Conservation (phyloP, 208 protist genomes). For the Angomonas deanei region DNA sequence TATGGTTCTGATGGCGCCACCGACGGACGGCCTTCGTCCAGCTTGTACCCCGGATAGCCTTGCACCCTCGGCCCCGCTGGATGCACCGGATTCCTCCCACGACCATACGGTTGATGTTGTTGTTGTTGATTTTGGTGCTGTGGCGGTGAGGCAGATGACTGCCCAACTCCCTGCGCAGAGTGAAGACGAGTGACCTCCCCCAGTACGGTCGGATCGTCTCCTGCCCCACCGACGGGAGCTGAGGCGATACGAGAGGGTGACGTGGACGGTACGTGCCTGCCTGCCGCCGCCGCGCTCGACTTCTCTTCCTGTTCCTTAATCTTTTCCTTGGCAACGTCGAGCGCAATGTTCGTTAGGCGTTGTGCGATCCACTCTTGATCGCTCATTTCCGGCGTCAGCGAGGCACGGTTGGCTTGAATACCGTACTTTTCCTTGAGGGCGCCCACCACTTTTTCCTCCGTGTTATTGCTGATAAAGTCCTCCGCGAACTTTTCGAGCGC, state of each 20-base stretch:
- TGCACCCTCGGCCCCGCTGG: too few relatives aligned
- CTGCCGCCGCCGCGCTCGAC: not conserved
- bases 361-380: conserved; percentile 25
- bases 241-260: too few relatives aligned
- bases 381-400: conserved; percentile 13
- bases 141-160: too few relatives aligned
- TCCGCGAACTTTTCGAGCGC: not conserved
- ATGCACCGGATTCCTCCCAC: too few relatives aligned
- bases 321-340: conserved; percentile 16
- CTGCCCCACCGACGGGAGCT: too few relatives aligned
- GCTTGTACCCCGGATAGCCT: too few relatives aligned
- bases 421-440: not conserved
- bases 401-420: not conserved
- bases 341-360: conserved; percentile 11
- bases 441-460: conserved; percentile 1
- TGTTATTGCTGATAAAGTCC: conserved; percentile 6
- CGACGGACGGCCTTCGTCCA: not conserved
- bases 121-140: too few relatives aligned
- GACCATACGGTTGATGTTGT: too few relatives aligned
- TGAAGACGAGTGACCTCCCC: too few relatives aligned
- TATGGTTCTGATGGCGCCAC: not conserved
- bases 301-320: not conserved
- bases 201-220: too few relatives aligned
- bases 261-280: too few relatives aligned
- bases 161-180: too few relatives aligned